These are phyloP conservation scores for Suillus brevipes DNA, from an alignment of 768 basidiomycete genomes.

Conservation along the genomic window DNA sequence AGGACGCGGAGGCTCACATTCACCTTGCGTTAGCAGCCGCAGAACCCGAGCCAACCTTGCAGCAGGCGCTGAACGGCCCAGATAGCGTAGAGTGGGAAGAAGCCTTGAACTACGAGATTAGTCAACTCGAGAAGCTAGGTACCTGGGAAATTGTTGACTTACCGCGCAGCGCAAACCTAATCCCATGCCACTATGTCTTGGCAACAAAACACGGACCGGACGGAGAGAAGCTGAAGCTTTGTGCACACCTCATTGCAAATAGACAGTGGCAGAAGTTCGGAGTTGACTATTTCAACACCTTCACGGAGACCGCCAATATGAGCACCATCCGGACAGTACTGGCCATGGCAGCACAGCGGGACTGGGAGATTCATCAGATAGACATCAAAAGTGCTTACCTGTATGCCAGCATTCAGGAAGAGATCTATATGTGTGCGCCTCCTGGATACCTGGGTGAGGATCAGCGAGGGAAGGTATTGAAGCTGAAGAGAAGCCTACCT, in stretches of 20 bases:
- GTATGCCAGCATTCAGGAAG: slow-evolving; percentile 24
- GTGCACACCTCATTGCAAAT: neutral
- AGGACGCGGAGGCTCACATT: neutral
- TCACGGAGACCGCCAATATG: slow-evolving; percentile 5
- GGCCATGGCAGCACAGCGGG: slow-evolving; percentile 4
- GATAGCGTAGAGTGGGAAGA: slow-evolving; percentile 5
- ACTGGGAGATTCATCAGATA: slow-evolving; percentile 14
- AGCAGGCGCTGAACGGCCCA: slow-evolving; percentile 1
- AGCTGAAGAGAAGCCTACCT: slow-evolving; percentile 33
- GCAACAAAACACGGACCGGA: neutral
- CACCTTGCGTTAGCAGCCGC: neutral
- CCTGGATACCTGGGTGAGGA: slow-evolving; percentile 20
- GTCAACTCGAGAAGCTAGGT: slow-evolving; percentile 18
- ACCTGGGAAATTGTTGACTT: slow-evolving; percentile 28
- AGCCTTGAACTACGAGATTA: slow-evolving; percentile 14
- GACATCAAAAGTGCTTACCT: slow-evolving; percentile 20
- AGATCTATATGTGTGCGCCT: slow-evolving; percentile 40
- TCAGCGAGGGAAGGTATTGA: slow-evolving; percentile 24
- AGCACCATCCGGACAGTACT: slow-evolving; percentile 12
- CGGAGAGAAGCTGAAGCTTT: neutral
- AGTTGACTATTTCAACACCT: slow-evolving; percentile 25
- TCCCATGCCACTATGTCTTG: slow-evolving; percentile 18
- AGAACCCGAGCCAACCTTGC: neutral
- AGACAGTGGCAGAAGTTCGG: neutral
- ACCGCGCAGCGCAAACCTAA: slow-evolving; percentile 27